phyloP scores from a whole-genome alignment of 768 basidiomycete genomes.

The Tephrocybe rancida region DNA sequence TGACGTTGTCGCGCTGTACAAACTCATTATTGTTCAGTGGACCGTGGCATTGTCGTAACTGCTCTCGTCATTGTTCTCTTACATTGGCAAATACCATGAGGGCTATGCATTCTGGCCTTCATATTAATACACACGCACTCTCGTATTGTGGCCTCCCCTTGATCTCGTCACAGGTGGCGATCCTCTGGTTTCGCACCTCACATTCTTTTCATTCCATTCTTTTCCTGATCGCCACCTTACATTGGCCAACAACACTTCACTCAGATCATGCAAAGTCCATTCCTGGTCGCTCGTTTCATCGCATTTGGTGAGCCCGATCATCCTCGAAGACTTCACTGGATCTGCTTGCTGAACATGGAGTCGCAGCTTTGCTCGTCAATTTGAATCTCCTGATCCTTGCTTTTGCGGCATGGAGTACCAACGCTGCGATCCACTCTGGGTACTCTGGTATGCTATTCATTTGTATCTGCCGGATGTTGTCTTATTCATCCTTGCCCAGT shows the following conservation, averaged over 20 bases:
- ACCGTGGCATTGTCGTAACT: neutral
- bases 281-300: conserved; percentile 59
- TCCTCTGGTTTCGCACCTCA: conserved; percentile 2
- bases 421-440: conserved; percentile 34
- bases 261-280: conserved; percentile 46
- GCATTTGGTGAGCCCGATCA: conserved; percentile 49
- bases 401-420: conserved; percentile 62
- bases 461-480: neutral
- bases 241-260: conserved; percentile 4
- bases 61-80: conserved; percentile 7
- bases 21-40: conserved; percentile 4
- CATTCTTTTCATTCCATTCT: conserved; percentile 8
- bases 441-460: conserved; percentile 32
- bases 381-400: conserved; percentile 53
- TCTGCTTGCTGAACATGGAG: neutral
- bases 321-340: neutral
- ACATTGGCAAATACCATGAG: neutral
- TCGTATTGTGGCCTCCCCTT: neutral
- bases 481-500: conserved; percentile 28
- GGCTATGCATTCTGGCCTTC: neutral
- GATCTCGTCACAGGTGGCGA: conserved; percentile 22
- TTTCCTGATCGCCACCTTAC: conserved; percentile 8
- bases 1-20: neutral
- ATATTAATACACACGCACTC: neutral
- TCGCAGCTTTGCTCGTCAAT: conserved; percentile 48